Conservation (phyloP, 495 filamentous ascomycete genomes). For the Talaromyces adpressus region DNA sequence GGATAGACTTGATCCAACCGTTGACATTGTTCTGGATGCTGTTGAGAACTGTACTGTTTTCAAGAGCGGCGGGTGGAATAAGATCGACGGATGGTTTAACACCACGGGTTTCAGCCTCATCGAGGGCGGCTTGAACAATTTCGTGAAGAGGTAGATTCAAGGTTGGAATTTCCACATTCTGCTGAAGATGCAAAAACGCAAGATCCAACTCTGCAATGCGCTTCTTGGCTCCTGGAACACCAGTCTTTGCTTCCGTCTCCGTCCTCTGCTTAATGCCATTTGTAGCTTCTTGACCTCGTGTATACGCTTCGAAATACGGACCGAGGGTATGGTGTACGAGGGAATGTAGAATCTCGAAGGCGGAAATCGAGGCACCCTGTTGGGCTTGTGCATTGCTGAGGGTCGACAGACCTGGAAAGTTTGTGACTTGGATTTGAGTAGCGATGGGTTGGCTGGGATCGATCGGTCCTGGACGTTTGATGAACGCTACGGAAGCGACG, state of each 20-base stretch:
- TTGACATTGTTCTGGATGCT: conserved; percentile 89
- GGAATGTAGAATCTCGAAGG: conserved; percentile 83
- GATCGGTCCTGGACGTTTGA: conserved; percentile 83
- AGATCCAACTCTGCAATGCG: conserved; percentile 89
- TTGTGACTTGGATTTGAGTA: conserved; percentile 84
- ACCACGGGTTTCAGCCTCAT: conserved; percentile 58
- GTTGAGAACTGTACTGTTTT: conserved; percentile 87
- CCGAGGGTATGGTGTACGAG: conserved; percentile 80
- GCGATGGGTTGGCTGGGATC: conserved; percentile 71
- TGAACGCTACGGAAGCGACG: conserved; percentile 74
- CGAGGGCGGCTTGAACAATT: conserved; percentile 74
- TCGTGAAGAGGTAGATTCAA: conserved; percentile 79
- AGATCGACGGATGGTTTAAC: conserved; percentile 65
- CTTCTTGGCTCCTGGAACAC: conserved; percentile 94
- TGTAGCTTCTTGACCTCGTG: conserved; percentile 68
- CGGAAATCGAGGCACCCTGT: conserved; percentile 66
- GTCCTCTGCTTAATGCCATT: conserved; percentile 59
- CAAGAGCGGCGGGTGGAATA: conserved; percentile 62
- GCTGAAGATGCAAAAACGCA: conserved; percentile 82
- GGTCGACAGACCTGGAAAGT: conserved; percentile 71
- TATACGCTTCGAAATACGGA: conserved; percentile 93
- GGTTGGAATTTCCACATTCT: conserved; percentile 96
- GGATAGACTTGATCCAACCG: conserved; percentile 96
- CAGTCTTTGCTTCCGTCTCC: conserved; percentile 84
- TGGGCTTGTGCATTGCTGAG: conserved; percentile 55